Evolutionary conservation across 208 protist species (phyloP).

Genomic region (Trypanosoma cruzi): DNA sequence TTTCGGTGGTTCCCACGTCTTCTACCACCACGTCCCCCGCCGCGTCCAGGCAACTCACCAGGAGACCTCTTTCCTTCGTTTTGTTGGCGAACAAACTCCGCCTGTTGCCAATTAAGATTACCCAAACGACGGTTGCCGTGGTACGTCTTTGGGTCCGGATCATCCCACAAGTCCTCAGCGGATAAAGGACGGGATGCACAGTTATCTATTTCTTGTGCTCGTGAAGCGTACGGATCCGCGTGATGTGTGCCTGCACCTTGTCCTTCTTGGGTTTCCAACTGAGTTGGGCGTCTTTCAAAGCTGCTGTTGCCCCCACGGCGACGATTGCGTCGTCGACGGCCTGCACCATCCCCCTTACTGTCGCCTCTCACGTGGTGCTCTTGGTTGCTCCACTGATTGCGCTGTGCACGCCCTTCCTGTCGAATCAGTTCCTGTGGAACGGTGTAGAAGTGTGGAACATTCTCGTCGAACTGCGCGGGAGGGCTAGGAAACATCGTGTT

Average conservation of each 20-base stretch:
- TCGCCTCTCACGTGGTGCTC: constrained; percentile 19
- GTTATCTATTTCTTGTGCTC: constrained; percentile 18
- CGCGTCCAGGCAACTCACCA: constrained; percentile 20
- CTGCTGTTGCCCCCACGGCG: constrained; percentile 31
- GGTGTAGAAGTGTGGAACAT: constrained; percentile 30
- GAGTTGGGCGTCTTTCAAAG: constrained; percentile 38
- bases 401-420: constrained; percentile 20
- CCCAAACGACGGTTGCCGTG: constrained; percentile 62
- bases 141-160: constrained; percentile 74
- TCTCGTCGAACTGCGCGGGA: constrained; percentile 34
- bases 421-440: constrained; percentile 20
- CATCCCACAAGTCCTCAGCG: constrained; percentile 71
- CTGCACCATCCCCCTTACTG: constrained; percentile 15
- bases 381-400: constrained; percentile 26
- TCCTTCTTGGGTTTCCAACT: constrained; percentile 12
- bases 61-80: constrained; percentile 16
- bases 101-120: constrained; percentile 81
- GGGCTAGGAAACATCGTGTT: constrained; percentile 56
- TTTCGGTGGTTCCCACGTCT: constrained; percentile 11
- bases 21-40: constrained; percentile 16
- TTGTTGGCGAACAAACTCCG: constrained; percentile 42
- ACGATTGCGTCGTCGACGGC: constrained; percentile 20
- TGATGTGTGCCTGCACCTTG: constrained; percentile 10
- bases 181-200: constrained; percentile 7
- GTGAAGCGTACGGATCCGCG: background rate